A percentile compares a stretch with the other conserved stretches of the same genome.
phyloP scores from a whole-genome alignment of 1,139 yeast species.

The Entelexis sorbosivorans region DNA sequence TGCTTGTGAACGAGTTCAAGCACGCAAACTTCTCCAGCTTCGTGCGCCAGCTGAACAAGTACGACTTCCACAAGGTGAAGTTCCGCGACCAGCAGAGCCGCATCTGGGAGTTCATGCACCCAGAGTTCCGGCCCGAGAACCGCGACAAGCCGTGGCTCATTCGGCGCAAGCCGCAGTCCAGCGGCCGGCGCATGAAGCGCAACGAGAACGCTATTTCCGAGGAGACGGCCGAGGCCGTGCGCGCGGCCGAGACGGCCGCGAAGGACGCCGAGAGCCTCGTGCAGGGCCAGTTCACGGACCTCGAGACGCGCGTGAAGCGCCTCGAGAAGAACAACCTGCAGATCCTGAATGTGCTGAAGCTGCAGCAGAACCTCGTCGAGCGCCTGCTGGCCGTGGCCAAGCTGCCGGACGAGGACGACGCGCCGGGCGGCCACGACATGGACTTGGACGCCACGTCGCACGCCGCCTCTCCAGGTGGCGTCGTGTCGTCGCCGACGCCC shows the following conservation, averaged over 20 bases:
- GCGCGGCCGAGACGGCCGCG: conserved; percentile 20
- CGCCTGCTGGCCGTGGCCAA: conserved; percentile 13
- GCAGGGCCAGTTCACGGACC: conserved; percentile 14
- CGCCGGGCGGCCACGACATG: neutral
- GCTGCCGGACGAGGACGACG: conserved; percentile 11
- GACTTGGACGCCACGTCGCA: neutral
- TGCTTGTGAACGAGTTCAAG: conserved; percentile 82
- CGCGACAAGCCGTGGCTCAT: conserved; percentile 64
- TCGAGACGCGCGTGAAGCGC: conserved; percentile 20
- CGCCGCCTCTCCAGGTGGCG: conserved; percentile 1
- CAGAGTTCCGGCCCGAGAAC: conserved; percentile 64
- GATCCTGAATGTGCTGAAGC: conserved; percentile 22
- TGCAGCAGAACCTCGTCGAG: conserved; percentile 36
- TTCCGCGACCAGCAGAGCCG: conserved; percentile 31
- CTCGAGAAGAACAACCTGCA: conserved; percentile 24
- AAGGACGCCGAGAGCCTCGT: conserved; percentile 18
- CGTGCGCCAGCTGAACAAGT: conserved; percentile 88
- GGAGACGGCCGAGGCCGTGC: conserved; percentile 13
- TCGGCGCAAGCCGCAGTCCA: conserved; percentile 64
- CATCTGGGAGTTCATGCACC: conserved; percentile 93
- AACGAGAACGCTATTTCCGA: conserved; percentile 5
- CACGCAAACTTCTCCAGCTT: conserved; percentile 90
- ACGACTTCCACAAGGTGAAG: conserved; percentile 91
- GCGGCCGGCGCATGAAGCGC: conserved; percentile 29
- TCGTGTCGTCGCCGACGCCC: conserved; percentile 1